Evolutionary conservation across 139 green algal species (phyloP).

Genomic region (Chlorella vulgaris): DNA sequence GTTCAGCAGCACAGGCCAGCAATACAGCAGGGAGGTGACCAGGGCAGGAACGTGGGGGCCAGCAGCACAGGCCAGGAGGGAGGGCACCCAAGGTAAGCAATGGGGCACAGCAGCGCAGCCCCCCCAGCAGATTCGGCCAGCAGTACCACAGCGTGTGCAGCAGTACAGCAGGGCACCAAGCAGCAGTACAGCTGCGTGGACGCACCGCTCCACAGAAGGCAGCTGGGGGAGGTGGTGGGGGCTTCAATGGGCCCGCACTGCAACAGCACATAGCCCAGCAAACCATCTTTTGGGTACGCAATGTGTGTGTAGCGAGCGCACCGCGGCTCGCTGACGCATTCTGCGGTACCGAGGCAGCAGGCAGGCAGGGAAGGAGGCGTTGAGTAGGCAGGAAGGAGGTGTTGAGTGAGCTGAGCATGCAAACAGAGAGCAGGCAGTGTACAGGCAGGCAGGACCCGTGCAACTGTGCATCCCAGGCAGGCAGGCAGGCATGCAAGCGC

Average conservation of each 20-base stretch:
- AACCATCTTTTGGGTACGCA: not conserved
- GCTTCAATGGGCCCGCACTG: not conserved
- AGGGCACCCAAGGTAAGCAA: no score
- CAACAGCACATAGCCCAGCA: not conserved
- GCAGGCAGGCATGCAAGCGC: not conserved
- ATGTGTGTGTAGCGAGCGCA: not conserved
- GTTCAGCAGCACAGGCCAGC: no score
- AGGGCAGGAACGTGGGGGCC: no score
- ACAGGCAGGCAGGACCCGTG: not conserved
- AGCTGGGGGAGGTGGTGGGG: not conserved
- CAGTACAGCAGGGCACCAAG: not conserved
- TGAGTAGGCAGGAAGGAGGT: no score
- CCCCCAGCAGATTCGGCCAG: no score
- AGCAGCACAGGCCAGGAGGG: no score
- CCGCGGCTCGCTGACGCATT: not conserved
- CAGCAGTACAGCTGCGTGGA: not conserved
- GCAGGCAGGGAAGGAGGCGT: no score
- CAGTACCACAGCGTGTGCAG: no score
- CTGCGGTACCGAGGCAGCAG: not conserved
- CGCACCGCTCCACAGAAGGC: constrained; percentile 22
- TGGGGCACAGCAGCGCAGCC: no score
- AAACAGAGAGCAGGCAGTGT: not conserved
- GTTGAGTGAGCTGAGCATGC: not conserved
- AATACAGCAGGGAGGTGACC: no score
- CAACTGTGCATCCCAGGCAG: not conserved